Percentiles rank a stretch among this genome's conserved stretches.
These are phyloP conservation scores for Tanacetum coccineum DNA, from an alignment of 129 eudicot genomes.

Conservation along the genomic window DNA sequence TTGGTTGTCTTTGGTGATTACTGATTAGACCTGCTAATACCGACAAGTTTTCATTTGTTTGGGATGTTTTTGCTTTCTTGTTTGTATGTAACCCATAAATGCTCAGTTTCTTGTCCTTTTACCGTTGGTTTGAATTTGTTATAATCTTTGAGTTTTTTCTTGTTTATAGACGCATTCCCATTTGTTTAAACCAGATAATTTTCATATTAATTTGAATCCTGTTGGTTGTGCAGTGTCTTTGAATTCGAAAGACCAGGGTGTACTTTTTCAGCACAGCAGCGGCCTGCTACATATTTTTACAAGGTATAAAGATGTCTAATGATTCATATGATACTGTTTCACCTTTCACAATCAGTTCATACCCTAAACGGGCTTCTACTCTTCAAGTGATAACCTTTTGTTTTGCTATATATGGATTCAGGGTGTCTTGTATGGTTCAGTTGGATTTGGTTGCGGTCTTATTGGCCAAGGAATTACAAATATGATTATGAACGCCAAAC, in stretches of 20 bases:
- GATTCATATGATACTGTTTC: slow-evolving; percentile 2
- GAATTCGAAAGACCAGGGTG: slow-evolving; percentile 93
- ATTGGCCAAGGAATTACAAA: slow-evolving; percentile 98
- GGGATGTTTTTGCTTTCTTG: no score
- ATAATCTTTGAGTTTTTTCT: not conserved
- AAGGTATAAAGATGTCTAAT: slow-evolving; percentile 49
- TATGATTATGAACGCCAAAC: slow-evolving; percentile 85
- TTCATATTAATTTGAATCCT: not conserved
- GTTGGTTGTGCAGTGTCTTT: slow-evolving; percentile 59
- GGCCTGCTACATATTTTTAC: slow-evolving; percentile 81
- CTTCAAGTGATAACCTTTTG: slow-evolving; percentile 11
- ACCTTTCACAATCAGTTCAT: not conserved
- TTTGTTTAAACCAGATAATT: not conserved
- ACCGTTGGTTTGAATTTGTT: no score
- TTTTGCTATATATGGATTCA: slow-evolving; percentile 29
- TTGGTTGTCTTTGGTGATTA: no score
- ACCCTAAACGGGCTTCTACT: slow-evolving; percentile 3
- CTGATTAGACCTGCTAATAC: no score
- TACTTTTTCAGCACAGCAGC: slow-evolving; percentile 75
- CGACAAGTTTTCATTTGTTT: no score
- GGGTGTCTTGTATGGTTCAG: slow-evolving; percentile 91
- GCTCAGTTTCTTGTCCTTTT: no score
- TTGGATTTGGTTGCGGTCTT: slow-evolving; percentile 94
- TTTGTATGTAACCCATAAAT: no score
- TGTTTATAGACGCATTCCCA: not conserved